Evolutionary conservation across 2,329 filamentous ascomycete species (phyloP).

Genomic region (Pleomassaria siparia): DNA sequence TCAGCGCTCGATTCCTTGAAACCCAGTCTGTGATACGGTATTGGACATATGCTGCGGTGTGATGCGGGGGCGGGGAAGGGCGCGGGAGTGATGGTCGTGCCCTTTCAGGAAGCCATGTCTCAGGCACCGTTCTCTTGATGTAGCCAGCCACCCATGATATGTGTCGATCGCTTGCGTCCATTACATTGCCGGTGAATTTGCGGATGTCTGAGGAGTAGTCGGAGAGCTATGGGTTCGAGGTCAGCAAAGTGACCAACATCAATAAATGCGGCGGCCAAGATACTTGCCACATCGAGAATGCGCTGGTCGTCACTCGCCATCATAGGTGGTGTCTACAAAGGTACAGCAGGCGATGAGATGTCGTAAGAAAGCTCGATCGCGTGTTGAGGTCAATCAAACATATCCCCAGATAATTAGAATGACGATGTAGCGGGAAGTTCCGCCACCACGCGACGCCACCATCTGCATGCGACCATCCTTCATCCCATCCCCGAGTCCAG

Average conservation of each 20-base stretch:
- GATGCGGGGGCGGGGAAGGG: constrained; percentile 48
- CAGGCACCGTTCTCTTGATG: constrained; percentile 68
- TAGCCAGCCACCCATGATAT: constrained; percentile 74
- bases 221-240: constrained; percentile 53
- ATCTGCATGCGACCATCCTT: not conserved
- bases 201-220: constrained; percentile 67
- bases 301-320: constrained; percentile 82
- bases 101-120: constrained; percentile 72
- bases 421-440: not conserved
- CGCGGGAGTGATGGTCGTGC: constrained; percentile 58
- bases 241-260: not conserved
- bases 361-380: too few relatives aligned
- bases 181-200: constrained; percentile 70
- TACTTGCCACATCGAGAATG: constrained; percentile 72
- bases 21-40: constrained; percentile 68
- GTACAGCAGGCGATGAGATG: not conserved
- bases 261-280: constrained; percentile 5
- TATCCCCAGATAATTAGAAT: too few relatives aligned
- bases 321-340: constrained; percentile 1
- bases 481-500: not conserved
- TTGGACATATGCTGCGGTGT: constrained; percentile 53
- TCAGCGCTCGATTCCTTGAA: constrained; percentile 69
- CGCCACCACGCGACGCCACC: not conserved
- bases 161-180: constrained; percentile 77
- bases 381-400: too few relatives aligned